Evolutionary conservation across 2,329 filamentous ascomycete genomes (phyloP).

Genomic region (Plenodomus tracheiphilus): DNA sequence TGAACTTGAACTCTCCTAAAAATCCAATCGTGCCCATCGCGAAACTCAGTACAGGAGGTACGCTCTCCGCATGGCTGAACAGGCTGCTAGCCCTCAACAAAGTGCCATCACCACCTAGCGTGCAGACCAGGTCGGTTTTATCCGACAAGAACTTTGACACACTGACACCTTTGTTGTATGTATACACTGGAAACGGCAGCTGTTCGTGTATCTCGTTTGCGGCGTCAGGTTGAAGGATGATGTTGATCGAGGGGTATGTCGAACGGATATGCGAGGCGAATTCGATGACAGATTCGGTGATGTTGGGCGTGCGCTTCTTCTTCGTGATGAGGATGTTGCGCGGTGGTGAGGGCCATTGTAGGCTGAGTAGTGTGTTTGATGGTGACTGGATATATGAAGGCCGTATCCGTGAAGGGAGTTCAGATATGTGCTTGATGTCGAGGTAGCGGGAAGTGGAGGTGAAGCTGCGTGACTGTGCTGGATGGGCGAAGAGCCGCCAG

Average conservation of each 20-base stretch:
- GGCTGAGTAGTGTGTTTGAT: constrained; percentile 63
- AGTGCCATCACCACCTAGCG: constrained; percentile 90
- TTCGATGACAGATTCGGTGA: constrained; percentile 61
- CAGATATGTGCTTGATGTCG: constrained; percentile 33
- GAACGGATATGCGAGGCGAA: constrained; percentile 70
- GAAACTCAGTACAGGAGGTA: constrained; percentile 91
- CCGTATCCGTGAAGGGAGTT: constrained; percentile 39
- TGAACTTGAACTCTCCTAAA: constrained; percentile 94
- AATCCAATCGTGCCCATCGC: constrained; percentile 97
- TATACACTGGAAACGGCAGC: constrained; percentile 67
- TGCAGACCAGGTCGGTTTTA: constrained; percentile 87
- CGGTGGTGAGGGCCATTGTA: constrained; percentile 70
- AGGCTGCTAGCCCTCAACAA: constrained; percentile 84
- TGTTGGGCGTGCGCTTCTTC: constrained; percentile 62
- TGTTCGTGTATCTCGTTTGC: constrained; percentile 71
- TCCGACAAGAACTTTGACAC: constrained; percentile 58
- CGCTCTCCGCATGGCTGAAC: constrained; percentile 77
- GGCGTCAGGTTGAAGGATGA: constrained; percentile 80
- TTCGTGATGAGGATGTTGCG: constrained; percentile 71
- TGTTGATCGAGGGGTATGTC: constrained; percentile 78
- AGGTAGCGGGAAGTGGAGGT: constrained; percentile 25
- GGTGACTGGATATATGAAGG: constrained; percentile 55
- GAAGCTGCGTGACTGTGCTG: constrained; percentile 22
- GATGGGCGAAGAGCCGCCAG: constrained; percentile 22
- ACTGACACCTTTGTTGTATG: constrained; percentile 39